Evolutionary conservation across 202 grass and related monocot genomes (phyloP), one percentile per base, ranked within the genome.

Genomic region (Brachypodium distachyon): DNA sequence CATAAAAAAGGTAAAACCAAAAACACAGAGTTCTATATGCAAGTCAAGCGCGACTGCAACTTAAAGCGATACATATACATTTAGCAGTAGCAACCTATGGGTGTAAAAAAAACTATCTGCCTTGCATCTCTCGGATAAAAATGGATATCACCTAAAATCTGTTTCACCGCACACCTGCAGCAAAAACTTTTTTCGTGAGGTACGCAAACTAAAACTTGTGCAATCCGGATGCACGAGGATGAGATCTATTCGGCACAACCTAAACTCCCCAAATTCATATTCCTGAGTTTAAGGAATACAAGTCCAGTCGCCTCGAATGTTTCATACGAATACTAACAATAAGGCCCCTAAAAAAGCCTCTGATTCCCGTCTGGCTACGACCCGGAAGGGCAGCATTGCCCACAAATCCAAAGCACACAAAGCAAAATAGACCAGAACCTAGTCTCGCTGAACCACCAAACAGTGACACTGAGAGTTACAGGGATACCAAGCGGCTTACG

Each of bases 401-500:
- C 11, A 67, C 11, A 4, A 43, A 66, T 18, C 34, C 13, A 67
- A 53, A 26, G 26, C 58, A 22, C 19, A n/a, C 3, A 14, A 19
- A 55, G 43, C 16, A 66, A 43, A 82, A 56, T 26, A 7, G 17
- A 26, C 23, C 25, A 21, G 52, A 65, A 6, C 28, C 34, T 40
- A 43, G 4, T 3, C 29, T 57, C 32, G 21, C 7, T 9, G 18
- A 70, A 21, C 37, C 42, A 43, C 47, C 9, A 32, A 16, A 12
- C 3, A 28, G 49, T 25, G 55, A 12, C 43, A 64, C 7, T 2
- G 65, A 67, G 31, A n/a, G n/a, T 63, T 19, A n/a, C 11, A 65
- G 2, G 23, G 23, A 41, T n/a, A 53, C 34, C 31, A 52, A 7
- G n/a, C 2, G 36, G n/a, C n/a, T n/a, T 79, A 96, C 93, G 81